These are phyloP conservation scores for Citrus reticulata DNA, from an alignment of 345 rosid genomes.

Conservation along the genomic window DNA sequence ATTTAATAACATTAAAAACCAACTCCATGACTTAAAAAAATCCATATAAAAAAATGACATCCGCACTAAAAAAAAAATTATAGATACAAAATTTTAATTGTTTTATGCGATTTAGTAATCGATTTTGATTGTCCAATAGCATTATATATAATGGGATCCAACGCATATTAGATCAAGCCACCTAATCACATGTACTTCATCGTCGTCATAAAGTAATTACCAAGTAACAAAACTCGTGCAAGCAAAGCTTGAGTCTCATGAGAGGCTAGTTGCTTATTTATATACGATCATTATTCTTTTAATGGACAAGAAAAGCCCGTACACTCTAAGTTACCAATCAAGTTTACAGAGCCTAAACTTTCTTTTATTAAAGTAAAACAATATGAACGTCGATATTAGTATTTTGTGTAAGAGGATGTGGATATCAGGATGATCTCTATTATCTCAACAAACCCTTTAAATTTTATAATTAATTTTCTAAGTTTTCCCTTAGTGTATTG, in stretches of 20 bases:
- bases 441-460: not conserved
- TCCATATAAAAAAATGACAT: no score
- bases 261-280: not conserved
- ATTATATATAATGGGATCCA: not conserved
- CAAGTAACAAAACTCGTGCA: not conserved
- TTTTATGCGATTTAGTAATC: not conserved
- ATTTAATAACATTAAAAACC: no score
- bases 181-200: not conserved
- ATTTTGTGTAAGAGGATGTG: not conserved
- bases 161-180: not conserved
- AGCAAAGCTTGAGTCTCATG: not conserved
- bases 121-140: not conserved
- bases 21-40: no score
- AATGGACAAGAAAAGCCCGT: no score
- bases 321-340: not conserved
- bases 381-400: not conserved
- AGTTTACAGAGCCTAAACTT: not conserved
- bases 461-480: not conserved
- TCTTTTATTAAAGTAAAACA: not conserved
- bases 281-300: not conserved
- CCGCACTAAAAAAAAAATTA: accelerated
- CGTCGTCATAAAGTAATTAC: not conserved
- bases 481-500: not conserved
- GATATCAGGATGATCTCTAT: not conserved
- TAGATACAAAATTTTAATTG: no score